Evolutionary conservation across 1,139 yeast species (phyloP), one percentile per base, ranked within the genome.

Genomic region (Suhomyces bokatorum): DNA sequence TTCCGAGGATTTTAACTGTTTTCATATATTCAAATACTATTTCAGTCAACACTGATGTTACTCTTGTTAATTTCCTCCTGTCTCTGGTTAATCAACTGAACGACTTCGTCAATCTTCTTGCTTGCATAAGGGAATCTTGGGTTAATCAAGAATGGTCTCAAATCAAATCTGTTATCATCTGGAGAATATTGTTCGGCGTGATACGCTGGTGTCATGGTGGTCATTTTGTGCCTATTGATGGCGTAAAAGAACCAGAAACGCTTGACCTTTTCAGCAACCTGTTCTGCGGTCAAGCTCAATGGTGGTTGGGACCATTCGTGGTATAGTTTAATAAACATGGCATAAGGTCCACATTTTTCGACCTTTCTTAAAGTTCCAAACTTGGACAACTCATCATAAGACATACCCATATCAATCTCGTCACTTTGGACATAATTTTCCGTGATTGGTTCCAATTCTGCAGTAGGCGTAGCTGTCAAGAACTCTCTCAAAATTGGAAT

Each of bases 171-270:
- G 64, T 93, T 93, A 63, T 93, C 99, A 65, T 93, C 99, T 1
- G 99, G 98, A 1, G 97, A 89, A 62, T 95, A 93, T 59, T 88
- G 95, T 62, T 93, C 99, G 0, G 99, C 99, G 58, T 93, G 99
- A 60, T 93, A 95, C 20, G 96, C 81, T 12, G 99, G 99, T 0
- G 99, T 93, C 66, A 91, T 77, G 14, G 95, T 91, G 0, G 99
- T 93, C 84, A 89, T 95, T 67, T 93, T 93, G 67, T 93, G 99
- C 58, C 99, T 82, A 65, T 93, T 93, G 46, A 93, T 80, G 6
- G 98, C 97, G 64, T 93, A 93, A 61, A 80, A 93, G 73, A 87
- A 91, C 77, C 88, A 93, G 66, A 93, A 93, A 46, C 83, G 75
- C 64, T 93, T 93, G 8, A 93, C 99, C 63, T 95, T 95, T 41